phyloP scores from a whole-genome alignment of 108 stramenopile species.

The Pseudonitzschia delicatissima region DNA sequence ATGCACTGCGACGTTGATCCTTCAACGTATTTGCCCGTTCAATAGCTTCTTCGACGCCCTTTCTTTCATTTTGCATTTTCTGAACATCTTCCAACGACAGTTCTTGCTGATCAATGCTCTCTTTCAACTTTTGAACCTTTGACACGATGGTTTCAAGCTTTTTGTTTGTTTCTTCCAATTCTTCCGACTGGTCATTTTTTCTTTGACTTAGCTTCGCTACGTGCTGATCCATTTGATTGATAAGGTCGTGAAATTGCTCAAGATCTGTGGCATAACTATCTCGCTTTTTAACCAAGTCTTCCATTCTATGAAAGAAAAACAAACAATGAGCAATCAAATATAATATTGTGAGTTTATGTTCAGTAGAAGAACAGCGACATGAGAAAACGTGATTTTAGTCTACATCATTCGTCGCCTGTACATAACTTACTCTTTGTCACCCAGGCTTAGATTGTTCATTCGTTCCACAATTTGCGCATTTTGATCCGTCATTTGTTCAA shows the following conservation, averaged over 20 bases:
- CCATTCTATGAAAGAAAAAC: conserved; percentile 35
- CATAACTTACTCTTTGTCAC: conserved; percentile 66
- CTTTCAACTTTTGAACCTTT: conserved; percentile 45
- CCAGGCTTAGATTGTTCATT: conserved; percentile 49
- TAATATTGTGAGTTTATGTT: no score
- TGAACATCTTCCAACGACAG: conserved; percentile 66
- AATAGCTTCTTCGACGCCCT: conserved; percentile 62
- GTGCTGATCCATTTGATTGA: conserved; percentile 77
- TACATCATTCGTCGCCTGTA: neutral
- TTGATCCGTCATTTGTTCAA: conserved; percentile 64
- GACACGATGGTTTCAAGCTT: conserved; percentile 37
- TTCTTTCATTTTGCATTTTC: conserved; percentile 64
- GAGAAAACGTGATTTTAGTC: neutral
- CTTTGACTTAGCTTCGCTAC: conserved; percentile 57
- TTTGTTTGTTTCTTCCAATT: conserved; percentile 54
- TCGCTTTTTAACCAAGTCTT: conserved; percentile 58
- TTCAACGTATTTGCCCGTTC: conserved; percentile 36
- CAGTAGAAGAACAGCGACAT: neutral
- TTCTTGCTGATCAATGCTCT: conserved; percentile 53
- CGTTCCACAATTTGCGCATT: conserved; percentile 56
- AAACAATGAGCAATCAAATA: no score
- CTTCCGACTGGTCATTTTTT: conserved; percentile 50
- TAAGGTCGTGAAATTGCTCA: conserved; percentile 85
- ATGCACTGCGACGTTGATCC: conserved; percentile 40
- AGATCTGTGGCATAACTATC: conserved; percentile 76